Base-by-base conservation (phyloP, 306 rosid species). In the Rosa lucieae region DNA sequence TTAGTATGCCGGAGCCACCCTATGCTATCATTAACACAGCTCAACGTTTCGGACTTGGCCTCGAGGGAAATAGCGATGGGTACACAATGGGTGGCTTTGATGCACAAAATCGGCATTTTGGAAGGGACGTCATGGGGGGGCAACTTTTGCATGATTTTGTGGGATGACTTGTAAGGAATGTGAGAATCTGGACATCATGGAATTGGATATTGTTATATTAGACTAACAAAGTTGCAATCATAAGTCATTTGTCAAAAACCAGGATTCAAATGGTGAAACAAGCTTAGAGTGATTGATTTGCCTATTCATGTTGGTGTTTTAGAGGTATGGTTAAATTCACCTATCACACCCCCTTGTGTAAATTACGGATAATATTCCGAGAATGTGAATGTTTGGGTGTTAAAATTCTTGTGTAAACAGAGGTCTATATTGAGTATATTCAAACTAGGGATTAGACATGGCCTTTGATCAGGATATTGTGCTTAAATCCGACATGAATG, bases 121-220 rank as follows among this genome's bases (percentile, higher is more conserved):
- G 89, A 66, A 84, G 98, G 81, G 91, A 89, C 73, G 82, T 85
- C 10, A 81, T 89, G 3, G 94, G 90, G 48, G 92, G 97, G 8
- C 97, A 92, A 80, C 85, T 90, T 51, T 75, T 92, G 83, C 97
- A 84, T 79, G 98, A 94, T 82, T 94, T 89, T 78, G 97, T 87
- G 15, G 92, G 92, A 20, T 88, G 85, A 71, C 70, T 49, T 59
- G 44, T 52, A 43, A 69, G 55, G 78, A 39, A 65, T 79, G n/a
- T 69, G 72, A 39, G 72, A 20, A 67, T 42, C 37, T 80, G 81
- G 84, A 77, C 58, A 75, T 49, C 44, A 81, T 70, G 81, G 74
- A 44, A 79, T 81, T 73, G 69, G 61, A 39, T 39, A 32, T 58
- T 74, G 17, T n/a, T n/a, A 23, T 68, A 70, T 69, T 79, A 63